Conservation (phyloP, 73 alveolate species). For the Symbiodinium natans region DNA sequence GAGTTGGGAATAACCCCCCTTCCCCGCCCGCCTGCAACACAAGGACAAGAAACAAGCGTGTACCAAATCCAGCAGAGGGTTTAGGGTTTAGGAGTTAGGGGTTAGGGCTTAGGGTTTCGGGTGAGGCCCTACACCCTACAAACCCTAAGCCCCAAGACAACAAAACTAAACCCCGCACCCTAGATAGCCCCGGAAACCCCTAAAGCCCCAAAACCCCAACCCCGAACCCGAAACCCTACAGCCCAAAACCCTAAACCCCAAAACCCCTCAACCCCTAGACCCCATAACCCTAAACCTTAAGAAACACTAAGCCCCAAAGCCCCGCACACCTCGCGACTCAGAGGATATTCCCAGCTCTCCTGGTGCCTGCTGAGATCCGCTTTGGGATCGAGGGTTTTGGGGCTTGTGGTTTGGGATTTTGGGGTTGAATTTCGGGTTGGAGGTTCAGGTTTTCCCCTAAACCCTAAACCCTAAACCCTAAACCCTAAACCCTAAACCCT, state of each 20-base stretch:
- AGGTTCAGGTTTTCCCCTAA: neutral
- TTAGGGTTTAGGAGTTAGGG: neutral
- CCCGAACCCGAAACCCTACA: neutral
- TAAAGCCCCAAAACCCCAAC: neutral
- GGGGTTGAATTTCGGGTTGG: neutral
- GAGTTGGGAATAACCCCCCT: too few relatives aligned
- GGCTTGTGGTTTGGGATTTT: neutral
- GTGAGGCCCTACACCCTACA: neutral
- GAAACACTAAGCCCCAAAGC: neutral
- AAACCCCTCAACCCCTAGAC: neutral
- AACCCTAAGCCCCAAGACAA: neutral
- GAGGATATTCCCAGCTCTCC: conserved; percentile 90
- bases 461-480: too few relatives aligned
- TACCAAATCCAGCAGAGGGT: too few relatives aligned
- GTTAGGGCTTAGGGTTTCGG: neutral
- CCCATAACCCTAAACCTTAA: neutral
- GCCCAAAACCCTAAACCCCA: neutral
- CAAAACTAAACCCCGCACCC: neutral
- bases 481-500: too few relatives aligned
- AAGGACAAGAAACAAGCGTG: too few relatives aligned
- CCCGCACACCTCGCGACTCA: conserved; percentile 47
- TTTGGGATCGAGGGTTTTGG: neutral
- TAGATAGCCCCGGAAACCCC: too few relatives aligned
- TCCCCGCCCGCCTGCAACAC: too few relatives aligned
- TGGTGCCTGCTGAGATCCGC: neutral